Evolutionary conservation across 768 basidiomycete species (phyloP), one percentile per base, ranked within the genome.

Genomic region (Auricularia auricula-judae): DNA sequence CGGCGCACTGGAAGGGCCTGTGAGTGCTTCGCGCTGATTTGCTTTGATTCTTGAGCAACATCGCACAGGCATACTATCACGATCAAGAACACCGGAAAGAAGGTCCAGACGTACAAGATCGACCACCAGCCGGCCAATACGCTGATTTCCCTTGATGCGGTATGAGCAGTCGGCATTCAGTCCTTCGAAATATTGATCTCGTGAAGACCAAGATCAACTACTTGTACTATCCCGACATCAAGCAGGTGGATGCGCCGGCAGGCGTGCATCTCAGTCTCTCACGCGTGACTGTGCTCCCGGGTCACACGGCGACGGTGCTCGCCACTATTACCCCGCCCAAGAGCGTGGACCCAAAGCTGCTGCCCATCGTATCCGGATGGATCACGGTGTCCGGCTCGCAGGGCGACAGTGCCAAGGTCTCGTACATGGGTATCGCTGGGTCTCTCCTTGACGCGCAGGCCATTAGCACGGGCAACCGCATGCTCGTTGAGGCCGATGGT

Each of bases 321-420:
- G 79, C 79, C 4, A 70, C 69, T 21, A 81, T 88, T 74, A 76
- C 72, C 0, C 76, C 80, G 0, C 86, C 86, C 0, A 68, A 69
- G 0, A 74, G 78, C 12, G 72, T 79, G 64, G 75, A 81, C 34
- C 70, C 70, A 1, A 67, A 76, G 36, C 75, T 78, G 2, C 80
- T 83, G 72, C 85, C 85, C 23, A 76, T 85, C 64, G 86, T 81
- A 74, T 84, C 83, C 36, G 86, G 85, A 7, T 85, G 79, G 76
- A 82, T 87, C 67, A 65, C 76, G 65, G 67, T 76, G 42, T 61
- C 66, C 4, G 39, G 39, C 8, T 62, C 33, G 51, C 62, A 47
- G 14, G 78, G 80, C 63, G 53, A 42, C 12, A 42, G 39, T 14
- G 71, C 74, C 61, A 76, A 79, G 36, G 76, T 80, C 29, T 75